Evolutionary conservation across 2,329 filamentous ascomycete genomes (phyloP).

Genomic region (Geoglossum cookeanum): DNA sequence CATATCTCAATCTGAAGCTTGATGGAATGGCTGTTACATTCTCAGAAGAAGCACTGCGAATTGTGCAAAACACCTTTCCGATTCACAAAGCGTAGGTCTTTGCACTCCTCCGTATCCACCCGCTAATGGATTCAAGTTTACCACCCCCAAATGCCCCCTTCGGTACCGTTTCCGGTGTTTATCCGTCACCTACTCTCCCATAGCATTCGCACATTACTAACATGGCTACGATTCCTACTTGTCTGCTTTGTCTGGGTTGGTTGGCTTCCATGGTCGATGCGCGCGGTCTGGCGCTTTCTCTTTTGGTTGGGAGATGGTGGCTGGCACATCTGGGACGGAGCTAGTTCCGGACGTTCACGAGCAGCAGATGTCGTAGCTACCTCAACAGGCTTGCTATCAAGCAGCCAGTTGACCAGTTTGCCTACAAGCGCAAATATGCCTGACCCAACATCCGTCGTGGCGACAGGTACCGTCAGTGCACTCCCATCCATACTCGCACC

Average conservation of each 20-base stretch:
- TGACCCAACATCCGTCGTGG: neutral
- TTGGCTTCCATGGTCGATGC: constrained; percentile 75
- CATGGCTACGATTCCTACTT: constrained; percentile 59
- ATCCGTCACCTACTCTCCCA: constrained; percentile 59
- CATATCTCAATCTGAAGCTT: constrained; percentile 22
- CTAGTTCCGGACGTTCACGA: neutral
- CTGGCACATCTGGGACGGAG: constrained; percentile 25
- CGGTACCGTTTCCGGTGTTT: constrained; percentile 65
- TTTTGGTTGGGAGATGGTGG: constrained; percentile 86
- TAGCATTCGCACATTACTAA: constrained; percentile 47
- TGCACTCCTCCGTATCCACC: neutral
- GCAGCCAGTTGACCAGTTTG: neutral
- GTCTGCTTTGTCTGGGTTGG: constrained; percentile 78
- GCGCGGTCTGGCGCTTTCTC: constrained; percentile 77
- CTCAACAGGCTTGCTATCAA: neutral
- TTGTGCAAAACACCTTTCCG: constrained; percentile 96
- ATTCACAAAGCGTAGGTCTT: constrained; percentile 60
- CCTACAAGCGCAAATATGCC: neutral
- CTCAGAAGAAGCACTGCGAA: constrained; percentile 98
- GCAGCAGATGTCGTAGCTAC: neutral
- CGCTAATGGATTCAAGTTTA: constrained; percentile 38
- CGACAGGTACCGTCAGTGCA: constrained; percentile 8
- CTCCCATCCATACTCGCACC: constrained; percentile 18
- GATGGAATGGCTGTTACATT: constrained; percentile 98
- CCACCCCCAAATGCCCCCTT: constrained; percentile 76